Conservation (phyloP, 345 rosid species). For the Erodium maritimum region DNA sequence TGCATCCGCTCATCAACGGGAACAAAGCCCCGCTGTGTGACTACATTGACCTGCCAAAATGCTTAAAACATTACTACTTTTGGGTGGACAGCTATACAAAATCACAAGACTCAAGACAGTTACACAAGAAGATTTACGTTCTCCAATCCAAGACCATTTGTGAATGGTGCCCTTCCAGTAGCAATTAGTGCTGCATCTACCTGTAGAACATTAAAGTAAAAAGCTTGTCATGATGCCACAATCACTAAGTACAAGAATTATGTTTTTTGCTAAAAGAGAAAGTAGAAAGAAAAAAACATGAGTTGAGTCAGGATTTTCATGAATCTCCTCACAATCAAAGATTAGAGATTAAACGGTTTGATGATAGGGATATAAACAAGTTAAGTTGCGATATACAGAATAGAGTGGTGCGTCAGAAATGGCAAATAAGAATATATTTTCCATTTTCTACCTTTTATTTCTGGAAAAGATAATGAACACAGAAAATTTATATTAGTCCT, state of each 20-base stretch:
- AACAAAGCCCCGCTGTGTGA: slow-evolving; percentile 77
- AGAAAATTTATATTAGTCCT: too few relatives aligned
- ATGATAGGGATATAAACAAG: too few relatives aligned
- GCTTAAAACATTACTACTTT: not conserved
- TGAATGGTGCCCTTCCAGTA: slow-evolving; percentile 98
- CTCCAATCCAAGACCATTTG: slow-evolving; percentile 93
- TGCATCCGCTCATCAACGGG: slow-evolving; percentile 87
- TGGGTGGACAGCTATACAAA: not conserved
- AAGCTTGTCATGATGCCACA: not conserved
- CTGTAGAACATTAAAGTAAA: slow-evolving; percentile 28
- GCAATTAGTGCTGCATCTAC: slow-evolving; percentile 98
- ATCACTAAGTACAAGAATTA: not conserved
- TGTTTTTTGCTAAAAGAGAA: not conserved
- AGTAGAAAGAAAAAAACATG: not conserved
- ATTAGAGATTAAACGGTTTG: too few relatives aligned
- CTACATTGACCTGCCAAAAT: slow-evolving; percentile 61
- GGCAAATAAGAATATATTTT: too few relatives aligned
- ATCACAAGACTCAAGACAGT: too few relatives aligned
- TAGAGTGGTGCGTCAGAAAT: too few relatives aligned
- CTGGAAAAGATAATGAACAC: too few relatives aligned
- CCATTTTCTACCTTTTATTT: too few relatives aligned
- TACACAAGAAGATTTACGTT: slow-evolving; percentile 36
- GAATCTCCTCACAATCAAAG: too few relatives aligned
- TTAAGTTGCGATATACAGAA: too few relatives aligned
- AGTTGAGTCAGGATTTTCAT: too few relatives aligned